Evolutionary conservation across 345 rosid genomes (phyloP), one percentile per base, ranked within the genome.

Genomic region (Rhizophora apiculata): DNA sequence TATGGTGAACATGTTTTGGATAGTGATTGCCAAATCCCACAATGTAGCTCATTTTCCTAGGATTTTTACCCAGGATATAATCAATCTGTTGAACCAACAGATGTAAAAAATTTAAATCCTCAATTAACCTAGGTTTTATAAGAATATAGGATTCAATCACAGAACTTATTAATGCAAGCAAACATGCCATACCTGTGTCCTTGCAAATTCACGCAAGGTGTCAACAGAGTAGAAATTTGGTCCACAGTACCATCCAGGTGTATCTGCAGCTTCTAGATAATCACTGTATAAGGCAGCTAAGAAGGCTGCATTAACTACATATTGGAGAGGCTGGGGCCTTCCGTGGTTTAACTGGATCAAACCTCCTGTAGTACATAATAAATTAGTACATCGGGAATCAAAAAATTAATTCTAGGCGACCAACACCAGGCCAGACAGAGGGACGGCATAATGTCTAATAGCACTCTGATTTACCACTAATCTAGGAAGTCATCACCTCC

Each of bases 41-140:
- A 32, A 75, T 20, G 16, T 75, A 75, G 70, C 78, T 69, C 74
- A 69, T 69, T n/a, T 21, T 13, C 20, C 3, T 22, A 6, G 66
- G 78, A 51, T 64, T 75, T 46, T 75, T 64, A 10, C 74, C 62
- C 15, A 75, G 34, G 60, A 75, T 64, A 65, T 69, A 75, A 34
- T 69, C 61, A 57, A 75, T 69, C 56, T 68, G 69, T 26, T 51
- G 29, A 24, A 24, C 29, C 31, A 56, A 24, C 13, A 56, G 2
- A 56, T 24, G 18, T 1, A 56, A 56, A 11, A 56, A 8, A 24
- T 10, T 16, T 10, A 24, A 56, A 21, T 24, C 13, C 60, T 56
- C 16, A 6, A 8, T 27, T 56, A 11, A 22, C 16, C 30, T 10
- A 11, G 0, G 16, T 43, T 43, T 43, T 19, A 43, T 43, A 43